Conservation (phyloP, 2,329 filamentous ascomycete genomes). For the Coccinonectria pachysandricola region DNA sequence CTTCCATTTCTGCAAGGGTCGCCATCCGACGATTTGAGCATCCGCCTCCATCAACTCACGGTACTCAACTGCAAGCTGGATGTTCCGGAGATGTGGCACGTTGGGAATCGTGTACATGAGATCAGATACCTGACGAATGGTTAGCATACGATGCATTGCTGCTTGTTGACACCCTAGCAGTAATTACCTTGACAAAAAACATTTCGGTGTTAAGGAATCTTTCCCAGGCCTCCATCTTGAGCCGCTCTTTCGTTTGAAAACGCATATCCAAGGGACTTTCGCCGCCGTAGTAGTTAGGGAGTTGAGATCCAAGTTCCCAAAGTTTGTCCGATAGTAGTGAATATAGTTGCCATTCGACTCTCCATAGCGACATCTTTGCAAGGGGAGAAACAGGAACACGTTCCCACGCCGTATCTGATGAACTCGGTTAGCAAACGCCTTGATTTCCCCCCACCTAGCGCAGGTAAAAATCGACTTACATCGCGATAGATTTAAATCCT, state of each 20-base stretch:
- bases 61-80: slow-evolving; percentile 48
- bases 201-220: slow-evolving; percentile 48
- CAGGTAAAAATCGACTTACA: slow-evolving; percentile 38
- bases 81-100: slow-evolving; percentile 45
- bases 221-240: slow-evolving; percentile 40
- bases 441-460: not conserved
- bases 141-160: slow-evolving; percentile 5
- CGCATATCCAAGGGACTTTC: slow-evolving; percentile 34
- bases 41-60: slow-evolving; percentile 47
- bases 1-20: slow-evolving; percentile 44
- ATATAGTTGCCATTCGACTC: slow-evolving; percentile 46
- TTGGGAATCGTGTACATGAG: slow-evolving; percentile 48
- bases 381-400: slow-evolving; percentile 40
- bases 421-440: slow-evolving; percentile 5
- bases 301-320: slow-evolving; percentile 41
- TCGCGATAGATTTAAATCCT: slow-evolving; percentile 48
- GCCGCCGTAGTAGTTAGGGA: slow-evolving; percentile 40
- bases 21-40: slow-evolving; percentile 31
- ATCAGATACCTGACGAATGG: slow-evolving; percentile 42
- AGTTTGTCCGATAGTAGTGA: slow-evolving; percentile 40
- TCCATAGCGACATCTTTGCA: slow-evolving; percentile 51
- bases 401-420: slow-evolving; percentile 49
- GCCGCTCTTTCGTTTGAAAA: slow-evolving; percentile 32
- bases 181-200: slow-evolving; percentile 55
- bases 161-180: not conserved